These are phyloP conservation scores for Metarhizium sp. DNA, from an alignment of 2,329 filamentous ascomycete species.

Conservation along the genomic window DNA sequence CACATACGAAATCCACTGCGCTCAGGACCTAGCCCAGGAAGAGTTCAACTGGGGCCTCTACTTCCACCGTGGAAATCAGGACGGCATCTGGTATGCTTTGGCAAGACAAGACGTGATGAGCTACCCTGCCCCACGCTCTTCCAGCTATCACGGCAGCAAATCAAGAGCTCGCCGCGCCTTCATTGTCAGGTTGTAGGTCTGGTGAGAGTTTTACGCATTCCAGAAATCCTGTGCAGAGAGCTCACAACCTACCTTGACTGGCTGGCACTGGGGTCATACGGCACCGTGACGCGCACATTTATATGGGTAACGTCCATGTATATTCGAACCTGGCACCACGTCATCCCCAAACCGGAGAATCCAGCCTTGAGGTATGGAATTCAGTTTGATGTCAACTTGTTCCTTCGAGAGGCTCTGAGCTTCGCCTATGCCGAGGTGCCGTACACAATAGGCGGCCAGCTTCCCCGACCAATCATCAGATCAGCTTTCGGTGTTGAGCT, in stretches of 20 bases:
- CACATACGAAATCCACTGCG: slow-evolving; percentile 12
- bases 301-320: slow-evolving; percentile 21
- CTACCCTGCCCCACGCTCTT: slow-evolving; percentile 7
- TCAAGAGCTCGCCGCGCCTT: slow-evolving; percentile 18
- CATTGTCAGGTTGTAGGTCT: slow-evolving; percentile 20
- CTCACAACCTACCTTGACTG: slow-evolving; percentile 23
- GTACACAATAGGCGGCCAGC: slow-evolving; percentile 18
- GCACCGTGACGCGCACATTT: slow-evolving; percentile 15
- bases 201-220: slow-evolving; percentile 17
- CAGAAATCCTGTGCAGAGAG: slow-evolving; percentile 9
- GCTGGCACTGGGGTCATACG: slow-evolving; percentile 16
- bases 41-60: slow-evolving; percentile 29
- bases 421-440: slow-evolving; percentile 21
- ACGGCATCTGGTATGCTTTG: slow-evolving; percentile 18
- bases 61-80: slow-evolving; percentile 17
- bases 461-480: slow-evolving; percentile 20
- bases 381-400: slow-evolving; percentile 16
- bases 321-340: slow-evolving; percentile 17
- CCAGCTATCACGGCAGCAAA: slow-evolving; percentile 10
- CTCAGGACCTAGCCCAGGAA: slow-evolving; percentile 13
- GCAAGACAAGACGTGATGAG: not conserved
- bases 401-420: slow-evolving; percentile 18
- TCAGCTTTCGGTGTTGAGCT: slow-evolving; percentile 12
- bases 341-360: slow-evolving; percentile 4
- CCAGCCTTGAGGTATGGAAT: slow-evolving; percentile 7